Base-by-base conservation (phyloP, 164 flowering plant genomes). In the grape (Vitis vinifera) region DNA sequence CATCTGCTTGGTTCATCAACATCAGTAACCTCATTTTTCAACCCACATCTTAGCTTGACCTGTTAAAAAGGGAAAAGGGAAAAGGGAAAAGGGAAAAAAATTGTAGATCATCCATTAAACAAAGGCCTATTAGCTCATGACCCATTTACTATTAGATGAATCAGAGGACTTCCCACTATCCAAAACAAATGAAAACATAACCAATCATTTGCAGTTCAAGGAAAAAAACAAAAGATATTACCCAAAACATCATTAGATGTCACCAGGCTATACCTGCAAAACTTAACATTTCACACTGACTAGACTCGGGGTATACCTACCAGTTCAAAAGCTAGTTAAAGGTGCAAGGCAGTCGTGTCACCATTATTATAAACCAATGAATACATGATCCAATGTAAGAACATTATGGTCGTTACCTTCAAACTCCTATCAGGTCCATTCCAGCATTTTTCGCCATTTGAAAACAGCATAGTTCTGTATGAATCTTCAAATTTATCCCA, bases 1-100 rank as follows among this genome's bases (percentile, higher is more conserved):
- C 99, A 95, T 51, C 99, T 97, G 77, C 99, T 95, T 69, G 99
- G 99, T 79, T 93, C 99, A 72, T 89, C 97, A 48, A 95, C 91
- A 81, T 91, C 97, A 37, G 90, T 55, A 13, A 91, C 80, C 84
- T 91, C 99, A 79, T 87, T 87, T 51, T 81, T 85, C 85, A 95
- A 68, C 47, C 99, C 99, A 82, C 99, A 95, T 81, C 97, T 85
- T 61, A 95, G 86, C 85, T 62, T 93, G 27, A 95, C 97, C 99
- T 95, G 88, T 17, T 66, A 67, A 69, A 30, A 17, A 55, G 44
- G 44, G 27, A 23, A 23, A 23, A 23, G 27, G 27, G 23, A 23
- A 30, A 59, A 19, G 9, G 31, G 23, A 19, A 19, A 19, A 1
- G 62, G n/a, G n/a, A 53, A 53, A 14, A 6, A 15, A 53, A 13